Conservation (phyloP, 164 flowering plant genomes). For the Annona cherimola region DNA sequence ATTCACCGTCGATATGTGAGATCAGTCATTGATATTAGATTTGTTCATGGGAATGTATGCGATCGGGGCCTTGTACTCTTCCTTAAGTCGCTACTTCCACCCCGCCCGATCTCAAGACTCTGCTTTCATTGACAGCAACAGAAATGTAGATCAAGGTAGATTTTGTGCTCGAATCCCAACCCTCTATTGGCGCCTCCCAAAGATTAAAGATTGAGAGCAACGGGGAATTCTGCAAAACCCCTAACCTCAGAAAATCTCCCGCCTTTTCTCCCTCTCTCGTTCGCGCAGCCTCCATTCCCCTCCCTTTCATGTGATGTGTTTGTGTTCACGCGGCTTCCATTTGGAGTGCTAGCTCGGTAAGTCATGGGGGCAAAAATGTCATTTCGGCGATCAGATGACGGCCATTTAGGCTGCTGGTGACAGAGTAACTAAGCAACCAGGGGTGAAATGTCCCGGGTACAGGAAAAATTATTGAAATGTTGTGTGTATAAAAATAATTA, state of each 20-base stretch:
- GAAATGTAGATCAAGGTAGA: slow-evolving; percentile 78
- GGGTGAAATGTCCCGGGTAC: too few relatives aligned
- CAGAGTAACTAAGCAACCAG: too few relatives aligned
- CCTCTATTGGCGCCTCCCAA: slow-evolving; percentile 47
- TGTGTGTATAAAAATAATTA: too few relatives aligned
- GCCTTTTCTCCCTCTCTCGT: neutral
- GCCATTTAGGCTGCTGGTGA: too few relatives aligned
- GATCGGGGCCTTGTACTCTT: slow-evolving; percentile 85
- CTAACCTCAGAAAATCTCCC: slow-evolving; percentile 1
- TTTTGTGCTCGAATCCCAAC: slow-evolving; percentile 90
- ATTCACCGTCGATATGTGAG: slow-evolving; percentile 85
- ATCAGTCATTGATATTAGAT: slow-evolving; percentile 94
- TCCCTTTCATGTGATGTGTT: too few relatives aligned
- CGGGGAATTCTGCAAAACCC: neutral
- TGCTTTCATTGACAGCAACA: slow-evolving; percentile 66
- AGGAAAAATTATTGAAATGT: too few relatives aligned
- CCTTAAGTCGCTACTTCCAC: slow-evolving; percentile 89
- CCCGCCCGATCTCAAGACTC: slow-evolving; percentile 85
- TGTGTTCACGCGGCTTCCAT: too few relatives aligned
- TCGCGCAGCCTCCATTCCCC: too few relatives aligned
- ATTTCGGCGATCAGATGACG: too few relatives aligned
- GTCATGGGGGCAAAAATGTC: too few relatives aligned
- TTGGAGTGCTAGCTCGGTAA: too few relatives aligned
- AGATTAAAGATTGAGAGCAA: neutral
- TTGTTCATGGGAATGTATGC: slow-evolving; percentile 95